These are phyloP conservation scores for Fraxinus platypoda DNA, from an alignment of 305 asterid genomes.

Conservation along the genomic window DNA sequence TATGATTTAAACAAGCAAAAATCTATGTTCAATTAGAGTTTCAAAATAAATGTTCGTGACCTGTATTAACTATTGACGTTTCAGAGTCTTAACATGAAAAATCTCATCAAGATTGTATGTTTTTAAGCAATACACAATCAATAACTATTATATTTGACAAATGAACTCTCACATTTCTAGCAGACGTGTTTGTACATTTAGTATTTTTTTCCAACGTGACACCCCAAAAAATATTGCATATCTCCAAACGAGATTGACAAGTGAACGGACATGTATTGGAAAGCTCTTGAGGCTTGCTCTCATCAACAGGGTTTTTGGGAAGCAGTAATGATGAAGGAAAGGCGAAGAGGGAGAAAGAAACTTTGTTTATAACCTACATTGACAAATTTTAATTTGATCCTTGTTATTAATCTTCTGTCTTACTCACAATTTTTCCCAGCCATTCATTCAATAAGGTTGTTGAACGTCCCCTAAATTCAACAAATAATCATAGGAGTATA, in stretches of 20 bases:
- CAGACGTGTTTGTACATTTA: neutral
- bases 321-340: neutral
- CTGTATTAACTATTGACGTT: neutral
- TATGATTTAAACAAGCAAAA: slow-evolving; percentile 15
- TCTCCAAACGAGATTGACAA: neutral
- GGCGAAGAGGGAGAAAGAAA: neutral
- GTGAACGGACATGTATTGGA: neutral
- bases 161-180: slow-evolving; percentile 8
- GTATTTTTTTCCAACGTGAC: slow-evolving; percentile 8
- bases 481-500: neutral
- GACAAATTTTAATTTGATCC: neutral
- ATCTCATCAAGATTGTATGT: slow-evolving; percentile 12
- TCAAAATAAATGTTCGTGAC: slow-evolving; percentile 6
- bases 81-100: slow-evolving; percentile 1
- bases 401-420: neutral
- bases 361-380: neutral
- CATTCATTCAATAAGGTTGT: neutral
- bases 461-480: slow-evolving; percentile 15
- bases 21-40: neutral
- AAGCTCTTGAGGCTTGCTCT: neutral
- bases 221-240: slow-evolving; percentile 3
- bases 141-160: neutral
- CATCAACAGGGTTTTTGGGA: neutral
- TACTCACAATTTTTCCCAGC: slow-evolving; percentile 6
- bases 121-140: neutral